A percentile compares a stretch with the other conserved stretches of the same genome.
Evolutionary conservation across 2,329 filamentous ascomycete genomes (phyloP).

Genomic region (Botrytis sinoallii): DNA sequence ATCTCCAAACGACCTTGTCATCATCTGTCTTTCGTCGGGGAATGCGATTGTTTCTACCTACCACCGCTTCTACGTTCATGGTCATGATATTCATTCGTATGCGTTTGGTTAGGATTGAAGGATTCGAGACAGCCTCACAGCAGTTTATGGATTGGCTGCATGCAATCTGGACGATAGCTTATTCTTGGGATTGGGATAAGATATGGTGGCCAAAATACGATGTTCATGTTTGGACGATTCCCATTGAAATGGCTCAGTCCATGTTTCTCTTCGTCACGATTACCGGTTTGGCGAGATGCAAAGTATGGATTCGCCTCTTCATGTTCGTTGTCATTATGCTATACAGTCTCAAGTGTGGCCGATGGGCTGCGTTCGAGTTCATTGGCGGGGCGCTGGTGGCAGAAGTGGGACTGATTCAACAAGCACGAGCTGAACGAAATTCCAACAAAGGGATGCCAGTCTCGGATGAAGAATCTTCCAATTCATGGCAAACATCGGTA

Average conservation of each 20-base stretch:
- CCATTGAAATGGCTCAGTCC: conserved; percentile 36
- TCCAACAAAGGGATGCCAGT: conserved; percentile 10
- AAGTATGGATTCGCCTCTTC: conserved; percentile 28
- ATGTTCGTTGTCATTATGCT: conserved; percentile 28
- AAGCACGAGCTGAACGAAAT: conserved; percentile 22
- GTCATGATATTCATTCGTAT: conserved; percentile 12
- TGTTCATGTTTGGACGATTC: conserved; percentile 34
- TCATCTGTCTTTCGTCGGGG: conserved; percentile 48
- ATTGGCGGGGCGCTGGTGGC: conserved; percentile 47
- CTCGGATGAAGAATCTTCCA: neutral
- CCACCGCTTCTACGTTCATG: conserved; percentile 18
- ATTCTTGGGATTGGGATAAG: conserved; percentile 20
- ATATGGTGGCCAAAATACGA: conserved; percentile 18
- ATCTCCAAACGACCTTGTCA: conserved; percentile 42
- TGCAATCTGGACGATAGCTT: conserved; percentile 15
- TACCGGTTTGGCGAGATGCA: conserved; percentile 32
- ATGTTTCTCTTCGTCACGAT: conserved; percentile 33
- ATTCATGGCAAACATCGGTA: conserved; percentile 10
- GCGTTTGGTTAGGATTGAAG: neutral
- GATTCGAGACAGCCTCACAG: neutral
- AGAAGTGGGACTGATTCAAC: conserved; percentile 43
- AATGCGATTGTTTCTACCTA: conserved; percentile 47
- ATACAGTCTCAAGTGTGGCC: conserved; percentile 33
- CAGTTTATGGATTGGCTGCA: conserved; percentile 18
- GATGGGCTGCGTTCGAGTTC: conserved; percentile 42